Percentiles rank a stretch among this genome's conserved stretches.
Evolutionary conservation across 2,329 filamentous ascomycete genomes (phyloP).

Genomic region (Dendryphion nanum): DNA sequence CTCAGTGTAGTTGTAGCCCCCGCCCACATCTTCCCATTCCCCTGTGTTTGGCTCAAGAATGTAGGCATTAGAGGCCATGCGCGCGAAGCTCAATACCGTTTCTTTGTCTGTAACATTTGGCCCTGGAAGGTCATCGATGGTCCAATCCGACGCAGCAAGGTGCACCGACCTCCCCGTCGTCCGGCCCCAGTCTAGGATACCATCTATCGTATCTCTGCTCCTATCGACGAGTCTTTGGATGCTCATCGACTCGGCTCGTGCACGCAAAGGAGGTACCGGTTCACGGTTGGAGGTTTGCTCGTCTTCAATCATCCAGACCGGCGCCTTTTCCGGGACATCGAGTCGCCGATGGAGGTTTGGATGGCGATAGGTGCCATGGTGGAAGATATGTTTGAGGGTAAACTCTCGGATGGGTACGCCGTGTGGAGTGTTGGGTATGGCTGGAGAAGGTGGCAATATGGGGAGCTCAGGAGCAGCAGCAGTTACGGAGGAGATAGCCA

Average conservation of each 20-base stretch:
- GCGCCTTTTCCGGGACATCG: conserved; percentile 65
- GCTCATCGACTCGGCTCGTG: conserved; percentile 61
- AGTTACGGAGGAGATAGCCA: conserved; percentile 59
- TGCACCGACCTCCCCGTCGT: conserved; percentile 65
- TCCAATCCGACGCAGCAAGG: conserved; percentile 76
- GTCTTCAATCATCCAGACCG: conserved; percentile 63
- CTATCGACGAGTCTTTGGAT: conserved; percentile 84
- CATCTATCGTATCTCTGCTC: conserved; percentile 72
- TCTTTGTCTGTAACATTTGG: conserved; percentile 84
- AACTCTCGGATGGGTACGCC: conserved; percentile 25
- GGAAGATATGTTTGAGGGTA: conserved; percentile 80
- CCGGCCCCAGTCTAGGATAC: conserved; percentile 71
- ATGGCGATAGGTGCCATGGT: conserved; percentile 79
- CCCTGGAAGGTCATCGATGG: conserved; percentile 70
- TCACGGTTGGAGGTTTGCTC: conserved; percentile 44
- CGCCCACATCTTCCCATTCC: conserved; percentile 72
- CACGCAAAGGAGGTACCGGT: conserved; percentile 48
- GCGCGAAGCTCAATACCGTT: conserved; percentile 78
- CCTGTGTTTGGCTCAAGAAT: conserved; percentile 67
- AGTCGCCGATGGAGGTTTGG: conserved; percentile 74
- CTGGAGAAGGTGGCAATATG: conserved; percentile 23
- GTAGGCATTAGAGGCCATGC: conserved; percentile 89
- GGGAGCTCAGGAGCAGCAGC: conserved; percentile 35
- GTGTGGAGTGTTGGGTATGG: conserved; percentile 20
- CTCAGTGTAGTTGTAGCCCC: conserved; percentile 77